These are phyloP conservation scores for Pholiota conissans DNA, from an alignment of 768 basidiomycete species.

Conservation along the genomic window DNA sequence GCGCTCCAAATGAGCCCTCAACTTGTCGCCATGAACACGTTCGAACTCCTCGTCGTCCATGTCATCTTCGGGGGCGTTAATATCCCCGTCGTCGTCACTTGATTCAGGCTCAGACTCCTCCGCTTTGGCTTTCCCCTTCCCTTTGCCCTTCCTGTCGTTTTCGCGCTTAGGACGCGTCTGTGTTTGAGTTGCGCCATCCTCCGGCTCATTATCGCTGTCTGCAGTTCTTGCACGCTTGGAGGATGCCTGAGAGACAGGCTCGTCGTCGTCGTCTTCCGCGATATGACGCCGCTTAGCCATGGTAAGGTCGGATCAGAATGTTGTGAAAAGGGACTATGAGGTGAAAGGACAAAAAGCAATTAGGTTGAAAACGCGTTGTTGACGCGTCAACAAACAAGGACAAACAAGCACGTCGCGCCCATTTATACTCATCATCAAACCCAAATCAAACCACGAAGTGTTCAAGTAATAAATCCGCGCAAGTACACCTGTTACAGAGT, in stretches of 20 bases:
- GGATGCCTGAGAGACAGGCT: constrained; percentile 23
- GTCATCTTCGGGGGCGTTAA: constrained; percentile 42
- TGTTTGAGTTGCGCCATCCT: constrained; percentile 20
- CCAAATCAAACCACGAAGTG: no score
- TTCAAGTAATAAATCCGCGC: no score
- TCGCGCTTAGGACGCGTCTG: constrained; percentile 18
- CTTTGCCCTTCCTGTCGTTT: constrained; percentile 20
- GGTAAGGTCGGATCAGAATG: background rate
- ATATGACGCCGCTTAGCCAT: constrained; percentile 60
- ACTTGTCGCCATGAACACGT: constrained; percentile 53
- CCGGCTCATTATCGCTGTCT: constrained; percentile 25
- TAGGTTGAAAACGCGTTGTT: constrained; percentile 1
- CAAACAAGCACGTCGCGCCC: constrained; percentile 1
- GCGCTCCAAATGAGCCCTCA: constrained; percentile 55
- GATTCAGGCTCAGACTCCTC: constrained; percentile 32
- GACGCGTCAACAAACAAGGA: constrained; percentile 1
- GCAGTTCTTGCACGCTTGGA: constrained; percentile 33
- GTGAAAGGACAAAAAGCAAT: background rate
- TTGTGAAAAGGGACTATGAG: background rate
- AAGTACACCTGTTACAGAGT: no score
- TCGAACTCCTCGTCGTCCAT: constrained; percentile 70
- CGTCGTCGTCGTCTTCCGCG: constrained; percentile 45
- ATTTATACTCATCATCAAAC: no score
- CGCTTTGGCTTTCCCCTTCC: constrained; percentile 32
- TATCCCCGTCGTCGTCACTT: constrained; percentile 26